Evolutionary conservation across 192 early-diverging fungal genomes (phyloP), one percentile per base, ranked within the genome.

Genomic region (Dimargaris verticillata): DNA sequence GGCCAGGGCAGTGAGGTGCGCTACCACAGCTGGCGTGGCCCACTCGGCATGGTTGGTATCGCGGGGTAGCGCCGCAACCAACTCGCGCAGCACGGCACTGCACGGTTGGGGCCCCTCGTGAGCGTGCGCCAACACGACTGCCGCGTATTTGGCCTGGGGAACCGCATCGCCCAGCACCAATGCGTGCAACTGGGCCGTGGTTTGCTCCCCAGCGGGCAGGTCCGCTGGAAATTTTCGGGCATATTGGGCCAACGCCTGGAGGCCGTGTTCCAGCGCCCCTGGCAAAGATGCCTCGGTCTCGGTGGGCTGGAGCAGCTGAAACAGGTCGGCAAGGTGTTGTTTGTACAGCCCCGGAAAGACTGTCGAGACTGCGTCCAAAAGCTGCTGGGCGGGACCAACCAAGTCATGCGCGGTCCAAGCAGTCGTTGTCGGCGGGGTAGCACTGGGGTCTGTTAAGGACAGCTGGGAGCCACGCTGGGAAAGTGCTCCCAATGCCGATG

Each of bases 201-300:
- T 68, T 0, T 57, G 61, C 50, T 59, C 43, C 7, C 49, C 20
- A 1, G 55, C 64, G 46, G 67, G 77, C 42, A 70, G 70, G 33
- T 76, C 73, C 18, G 67, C 64, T 50, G 86, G 83, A 55, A 79
- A 75, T 0, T 76, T 70, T 62, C 85, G 86, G n/a, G 84, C 75
- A 62, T 88, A 84, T 53, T 80, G 69, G 18, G 91, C 78, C 63
- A 97, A 65, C 2, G 82, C 77, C 28, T 80, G 69, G 18, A 92
- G 61, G n/a, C 69, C 76, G 62, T 68, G 58, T 22, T 55, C 63
- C 50, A 72, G 61, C 44, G 70, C 52, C 62, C 69, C 70, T 55
- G 70, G 68, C 14, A 58, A 46, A 15, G 50, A 59, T n/a, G 46
- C 42, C 22, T 45, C 51, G 0, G 61, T 50, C 3, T 53, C 60